phyloP scores from a whole-genome alignment of 2,329 filamentous ascomycete genomes.

The Delphinella strobiligena region DNA sequence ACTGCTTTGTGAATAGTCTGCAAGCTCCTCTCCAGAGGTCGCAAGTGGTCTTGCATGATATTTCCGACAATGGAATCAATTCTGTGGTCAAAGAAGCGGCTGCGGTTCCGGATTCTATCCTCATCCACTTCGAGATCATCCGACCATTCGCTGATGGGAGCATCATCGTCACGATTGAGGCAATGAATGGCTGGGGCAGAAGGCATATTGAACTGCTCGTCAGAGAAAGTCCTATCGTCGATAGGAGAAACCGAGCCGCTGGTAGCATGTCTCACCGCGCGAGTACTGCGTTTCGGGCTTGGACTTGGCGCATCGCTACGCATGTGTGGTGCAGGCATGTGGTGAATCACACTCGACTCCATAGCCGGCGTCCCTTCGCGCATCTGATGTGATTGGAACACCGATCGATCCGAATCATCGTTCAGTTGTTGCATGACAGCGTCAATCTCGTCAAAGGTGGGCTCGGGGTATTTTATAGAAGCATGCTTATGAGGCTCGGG shows the following conservation, averaged over 20 bases:
- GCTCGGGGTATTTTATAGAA: conserved; percentile 19
- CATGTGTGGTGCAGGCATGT: conserved; percentile 23
- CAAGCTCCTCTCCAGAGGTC: conserved; percentile 70
- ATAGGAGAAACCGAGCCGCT: conserved; percentile 9
- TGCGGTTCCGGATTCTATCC: conserved; percentile 66
- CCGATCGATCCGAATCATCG: conserved; percentile 40
- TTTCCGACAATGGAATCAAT: conserved; percentile 77
- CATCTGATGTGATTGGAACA: neutral
- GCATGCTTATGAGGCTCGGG: conserved; percentile 19
- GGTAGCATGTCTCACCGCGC: neutral
- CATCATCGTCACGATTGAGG: conserved; percentile 50
- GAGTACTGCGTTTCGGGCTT: conserved; percentile 38
- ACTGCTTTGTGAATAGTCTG: conserved; percentile 50
- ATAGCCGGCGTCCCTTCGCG: neutral
- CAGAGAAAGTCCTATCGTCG: neutral
- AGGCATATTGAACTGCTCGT: conserved; percentile 5
- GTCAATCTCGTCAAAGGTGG: conserved; percentile 73
- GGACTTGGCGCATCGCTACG: conserved; percentile 64
- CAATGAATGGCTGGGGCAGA: conserved; percentile 37
- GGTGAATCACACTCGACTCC: conserved; percentile 6
- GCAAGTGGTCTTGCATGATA: conserved; percentile 62
- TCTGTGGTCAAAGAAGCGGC: conserved; percentile 80
- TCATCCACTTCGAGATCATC: conserved; percentile 46
- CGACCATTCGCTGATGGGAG: conserved; percentile 83
- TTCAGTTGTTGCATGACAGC: conserved; percentile 82